Evolutionary conservation across 2,329 filamentous ascomycete species (phyloP), one percentile per base, ranked within the genome.

Genomic region (Penicillium sp.): DNA sequence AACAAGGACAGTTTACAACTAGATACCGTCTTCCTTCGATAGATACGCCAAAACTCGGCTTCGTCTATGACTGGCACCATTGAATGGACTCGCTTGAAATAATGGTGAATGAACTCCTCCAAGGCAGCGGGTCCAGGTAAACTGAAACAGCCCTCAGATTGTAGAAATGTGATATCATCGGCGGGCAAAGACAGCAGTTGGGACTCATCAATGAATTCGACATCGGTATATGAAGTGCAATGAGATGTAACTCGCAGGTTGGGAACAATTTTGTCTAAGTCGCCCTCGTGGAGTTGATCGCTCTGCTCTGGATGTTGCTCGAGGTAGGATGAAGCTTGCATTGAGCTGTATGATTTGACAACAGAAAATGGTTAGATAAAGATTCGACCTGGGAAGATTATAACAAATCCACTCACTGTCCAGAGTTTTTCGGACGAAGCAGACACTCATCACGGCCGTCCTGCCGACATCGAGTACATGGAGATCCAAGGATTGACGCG

Each of bases 381-480:
- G 18, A 18, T 18, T 18, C 2, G 18, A 18, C 18, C 18, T 18
- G 18, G 18, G 2, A 18, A 18, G 2, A 18, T 18, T 18, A 18
- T 18, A 22, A 8, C 6, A 27, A 31, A 5, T n/a, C 5, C 7
- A 21, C 49, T 32, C 56, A 59, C 59, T 53, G 59, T 34, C 59
- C 61, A 24, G 59, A 52, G 21, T 53, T 76, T 70, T 48, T 79
- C 65, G 58, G 75, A 75, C 61, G 58, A 22, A 67, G 50, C 16
- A 59, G 43, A 48, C 65, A 67, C 16, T 65, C 52, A 0, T 70
- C 72, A 59, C 81, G 78, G 54, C 76, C 78, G 59, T 82, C 79
- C 51, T 81, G 76, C 43, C 79, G 79, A 63, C 79, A 82, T 52
- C 81, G 81, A 71, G 81, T 81, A 67, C 77, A 83, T 7, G 79